Evolutionary conservation across 805 yeast species (phyloP).

Genomic region (Ogataea ganodermae): DNA sequence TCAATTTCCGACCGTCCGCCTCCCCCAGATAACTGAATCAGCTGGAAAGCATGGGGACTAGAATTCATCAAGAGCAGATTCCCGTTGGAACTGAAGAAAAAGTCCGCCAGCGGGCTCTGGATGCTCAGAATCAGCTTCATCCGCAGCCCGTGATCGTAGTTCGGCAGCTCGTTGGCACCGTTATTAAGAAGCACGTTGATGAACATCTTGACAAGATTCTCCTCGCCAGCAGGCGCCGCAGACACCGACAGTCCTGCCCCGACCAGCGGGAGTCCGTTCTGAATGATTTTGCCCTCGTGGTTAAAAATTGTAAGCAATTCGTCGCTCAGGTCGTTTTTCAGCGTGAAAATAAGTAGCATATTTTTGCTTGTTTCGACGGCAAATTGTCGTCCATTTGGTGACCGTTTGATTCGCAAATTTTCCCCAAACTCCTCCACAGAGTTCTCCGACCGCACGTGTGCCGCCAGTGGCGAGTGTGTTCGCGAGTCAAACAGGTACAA

Average conservation of each 20-base stretch:
- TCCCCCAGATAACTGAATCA: slow-evolving; percentile 28
- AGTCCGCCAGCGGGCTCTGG: slow-evolving; percentile 36
- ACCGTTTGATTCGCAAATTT: slow-evolving; percentile 41
- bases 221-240: slow-evolving; percentile 14
- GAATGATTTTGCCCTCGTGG: slow-evolving; percentile 33
- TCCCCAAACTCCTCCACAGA: slow-evolving; percentile 50
- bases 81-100: slow-evolving; percentile 27
- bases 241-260: slow-evolving; percentile 13
- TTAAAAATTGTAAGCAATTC: slow-evolving; percentile 36
- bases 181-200: slow-evolving; percentile 30
- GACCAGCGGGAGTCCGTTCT: slow-evolving; percentile 36
- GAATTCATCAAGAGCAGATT: slow-evolving; percentile 32
- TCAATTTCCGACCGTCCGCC: slow-evolving; percentile 19
- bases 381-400: slow-evolving; percentile 39
- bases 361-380: slow-evolving; percentile 44
- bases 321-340: slow-evolving; percentile 32
- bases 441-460: slow-evolving; percentile 45
- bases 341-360: slow-evolving; percentile 46
- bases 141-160: slow-evolving; percentile 35
- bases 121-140: slow-evolving; percentile 38
- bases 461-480: slow-evolving; percentile 49
- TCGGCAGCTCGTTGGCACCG: slow-evolving; percentile 30
- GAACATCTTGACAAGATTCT: slow-evolving; percentile 28
- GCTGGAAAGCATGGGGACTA: slow-evolving; percentile 38
- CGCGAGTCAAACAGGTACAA: slow-evolving; percentile 41